These are phyloP conservation scores for Moniliella sp. DNA, from an alignment of 1,284 basidiomycete species.

Conservation along the genomic window DNA sequence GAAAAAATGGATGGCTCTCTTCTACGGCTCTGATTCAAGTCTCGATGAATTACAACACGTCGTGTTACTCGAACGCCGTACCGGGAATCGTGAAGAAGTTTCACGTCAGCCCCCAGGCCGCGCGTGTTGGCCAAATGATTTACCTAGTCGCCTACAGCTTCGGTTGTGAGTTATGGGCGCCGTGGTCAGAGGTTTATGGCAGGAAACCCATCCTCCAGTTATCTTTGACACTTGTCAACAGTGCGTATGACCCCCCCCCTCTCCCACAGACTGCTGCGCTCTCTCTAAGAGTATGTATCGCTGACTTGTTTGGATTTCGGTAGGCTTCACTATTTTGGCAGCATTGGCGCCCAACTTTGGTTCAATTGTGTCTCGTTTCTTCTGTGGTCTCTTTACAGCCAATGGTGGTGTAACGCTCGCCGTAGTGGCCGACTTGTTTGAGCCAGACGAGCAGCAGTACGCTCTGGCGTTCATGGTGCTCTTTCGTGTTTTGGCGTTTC, in stretches of 20 bases:
- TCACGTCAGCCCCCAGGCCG: slow-evolving; percentile 31
- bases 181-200: slow-evolving; percentile 33
- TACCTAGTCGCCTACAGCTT: slow-evolving; percentile 36
- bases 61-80: too few species aligned
- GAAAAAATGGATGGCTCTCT: neutral
- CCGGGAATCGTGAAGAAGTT: slow-evolving; percentile 27
- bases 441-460: slow-evolving; percentile 29
- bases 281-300: too few species aligned
- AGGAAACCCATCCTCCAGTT: slow-evolving; percentile 18
- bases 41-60: neutral
- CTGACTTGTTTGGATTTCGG: too few species aligned
- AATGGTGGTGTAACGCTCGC: slow-evolving; percentile 37
- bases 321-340: slow-evolving; percentile 13
- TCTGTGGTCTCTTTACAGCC: slow-evolving; percentile 30
- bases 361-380: slow-evolving; percentile 25
- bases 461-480: slow-evolving; percentile 31
- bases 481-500: slow-evolving; percentile 22
- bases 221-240: slow-evolving; percentile 33
- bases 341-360: slow-evolving; percentile 29
- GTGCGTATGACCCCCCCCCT: too few species aligned
- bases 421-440: slow-evolving; percentile 34
- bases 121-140: slow-evolving; percentile 35
- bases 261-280: too few species aligned
- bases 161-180: slow-evolving; percentile 33
- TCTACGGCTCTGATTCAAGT: neutral